Evolutionary conservation across 352 stramenopile species (phyloP).

Genomic region (Pythium dissotocum): DNA sequence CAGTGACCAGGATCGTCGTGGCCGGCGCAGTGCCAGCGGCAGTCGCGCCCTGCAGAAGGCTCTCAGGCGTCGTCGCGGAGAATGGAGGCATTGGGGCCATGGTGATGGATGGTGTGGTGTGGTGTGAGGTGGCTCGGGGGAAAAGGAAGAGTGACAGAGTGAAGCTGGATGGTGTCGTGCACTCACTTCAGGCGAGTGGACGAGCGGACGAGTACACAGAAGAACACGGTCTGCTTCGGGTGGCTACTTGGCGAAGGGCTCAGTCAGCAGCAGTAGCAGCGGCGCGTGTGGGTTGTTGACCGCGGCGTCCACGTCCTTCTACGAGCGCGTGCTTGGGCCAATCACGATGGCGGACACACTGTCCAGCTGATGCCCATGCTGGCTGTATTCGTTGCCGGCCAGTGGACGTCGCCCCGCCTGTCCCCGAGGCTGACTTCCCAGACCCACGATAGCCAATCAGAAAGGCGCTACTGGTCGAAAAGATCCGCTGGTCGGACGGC

Average conservation of each 20-base stretch:
- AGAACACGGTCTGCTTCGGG: conserved; percentile 20
- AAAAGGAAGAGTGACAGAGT: not conserved
- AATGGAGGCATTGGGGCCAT: conserved; percentile 38
- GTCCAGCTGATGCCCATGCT: conserved; percentile 6
- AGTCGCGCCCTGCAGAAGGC: not conserved
- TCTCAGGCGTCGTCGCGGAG: conserved; percentile 20
- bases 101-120: not conserved
- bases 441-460: conserved; percentile 9
- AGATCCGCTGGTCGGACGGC: conserved; percentile 5
- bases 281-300: conserved; percentile 4
- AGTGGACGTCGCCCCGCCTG: conserved; percentile 1
- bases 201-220: not conserved
- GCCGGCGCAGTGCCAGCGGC: not conserved
- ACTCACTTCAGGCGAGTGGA: not conserved
- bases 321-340: conserved; percentile 8
- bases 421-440: conserved; percentile 4
- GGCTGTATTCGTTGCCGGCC: not conserved
- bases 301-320: conserved; percentile 9
- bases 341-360: not conserved
- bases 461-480: not conserved
- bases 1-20: conserved; percentile 83
- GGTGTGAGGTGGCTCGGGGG: not conserved
- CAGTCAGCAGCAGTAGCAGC: not conserved
- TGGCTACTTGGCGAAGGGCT: not conserved
- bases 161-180: too few species aligned